A percentile compares a stretch with the other conserved stretches of the same genome.
These are phyloP conservation scores for Nigrograna mackinnonii DNA, from an alignment of 2,329 filamentous ascomycete genomes.

Conservation along the genomic window DNA sequence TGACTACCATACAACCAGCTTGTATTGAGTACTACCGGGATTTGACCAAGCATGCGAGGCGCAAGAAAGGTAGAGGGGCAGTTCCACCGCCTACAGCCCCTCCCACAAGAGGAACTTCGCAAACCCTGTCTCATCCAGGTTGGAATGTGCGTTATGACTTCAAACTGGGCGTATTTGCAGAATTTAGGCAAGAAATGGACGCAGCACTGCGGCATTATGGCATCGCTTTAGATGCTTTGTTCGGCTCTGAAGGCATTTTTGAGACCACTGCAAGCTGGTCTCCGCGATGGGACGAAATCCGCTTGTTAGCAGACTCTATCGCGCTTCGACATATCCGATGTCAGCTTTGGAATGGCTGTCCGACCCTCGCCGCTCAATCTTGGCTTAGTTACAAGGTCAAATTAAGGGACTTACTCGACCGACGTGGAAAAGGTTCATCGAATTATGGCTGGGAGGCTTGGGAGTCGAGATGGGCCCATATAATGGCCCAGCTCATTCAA, in stretches of 20 bases:
- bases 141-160: slow-evolving; percentile 97
- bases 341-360: slow-evolving; percentile 76
- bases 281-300: slow-evolving; percentile 88
- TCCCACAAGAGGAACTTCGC: slow-evolving; percentile 81
- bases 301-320: slow-evolving; percentile 80
- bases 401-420: slow-evolving; percentile 77
- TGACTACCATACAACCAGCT: slow-evolving; percentile 72
- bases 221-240: slow-evolving; percentile 80
- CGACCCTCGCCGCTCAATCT: slow-evolving; percentile 76
- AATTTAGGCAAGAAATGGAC: slow-evolving; percentile 93
- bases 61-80: slow-evolving; percentile 80
- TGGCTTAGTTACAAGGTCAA: slow-evolving; percentile 80
- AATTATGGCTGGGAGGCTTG: slow-evolving; percentile 96
- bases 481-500: slow-evolving; percentile 64
- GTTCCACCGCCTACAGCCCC: slow-evolving; percentile 81
- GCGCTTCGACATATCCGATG: slow-evolving; percentile 82
- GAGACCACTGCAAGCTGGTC: slow-evolving; percentile 90
- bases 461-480: slow-evolving; percentile 74
- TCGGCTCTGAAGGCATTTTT: slow-evolving; percentile 77
- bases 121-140: slow-evolving; percentile 79
- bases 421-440: slow-evolving; percentile 79
- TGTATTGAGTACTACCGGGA: slow-evolving; percentile 92
- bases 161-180: slow-evolving; percentile 87
- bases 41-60: slow-evolving; percentile 85
- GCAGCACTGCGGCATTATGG: slow-evolving; percentile 83